Evolutionary conservation across 2,329 filamentous ascomycete genomes (phyloP).

Genomic region (Cladorrhinum sp.): DNA sequence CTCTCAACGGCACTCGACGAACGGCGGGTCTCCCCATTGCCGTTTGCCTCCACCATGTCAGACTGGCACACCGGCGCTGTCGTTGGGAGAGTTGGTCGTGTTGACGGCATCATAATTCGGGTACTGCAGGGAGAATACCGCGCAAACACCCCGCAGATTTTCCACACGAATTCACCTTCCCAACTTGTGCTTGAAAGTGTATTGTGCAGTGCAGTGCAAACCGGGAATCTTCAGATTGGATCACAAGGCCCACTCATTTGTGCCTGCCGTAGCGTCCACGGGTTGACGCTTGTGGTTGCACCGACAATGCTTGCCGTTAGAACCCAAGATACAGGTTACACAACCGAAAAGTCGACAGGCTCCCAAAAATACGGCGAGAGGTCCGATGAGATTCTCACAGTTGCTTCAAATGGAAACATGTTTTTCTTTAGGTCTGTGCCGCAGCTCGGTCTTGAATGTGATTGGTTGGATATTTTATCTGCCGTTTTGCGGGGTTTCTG

Average conservation of each 20-base stretch:
- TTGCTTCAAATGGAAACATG: neutral
- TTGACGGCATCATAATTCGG: neutral
- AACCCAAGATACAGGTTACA: too few species aligned
- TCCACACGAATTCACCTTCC: conserved; percentile 15
- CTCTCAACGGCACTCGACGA: neutral
- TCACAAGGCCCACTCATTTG: conserved; percentile 3
- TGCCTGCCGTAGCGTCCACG: conserved; percentile 21
- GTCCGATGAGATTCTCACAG: neutral
- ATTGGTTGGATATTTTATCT: neutral
- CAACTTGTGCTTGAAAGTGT: conserved; percentile 7
- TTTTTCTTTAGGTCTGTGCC: neutral
- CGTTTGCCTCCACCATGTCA: neutral
- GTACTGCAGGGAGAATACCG: conserved; percentile 1
- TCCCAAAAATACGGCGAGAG: neutral
- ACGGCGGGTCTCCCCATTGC: neutral
- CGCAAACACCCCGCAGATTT: conserved; percentile 12
- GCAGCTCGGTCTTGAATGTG: neutral
- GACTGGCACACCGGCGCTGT: neutral
- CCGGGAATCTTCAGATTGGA: too few species aligned
- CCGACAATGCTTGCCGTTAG: too few species aligned
- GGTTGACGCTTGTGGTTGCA: conserved; percentile 18
- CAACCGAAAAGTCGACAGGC: too few species aligned
- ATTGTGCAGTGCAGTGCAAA: too few species aligned
- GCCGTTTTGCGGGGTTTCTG: neutral
- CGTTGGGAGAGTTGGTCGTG: too few species aligned